A percentile compares a stretch with the other conserved stretches of the same genome.
phyloP scores from a whole-genome alignment of 2,329 filamentous ascomycete genomes.

The Cadophora sp. region DNA sequence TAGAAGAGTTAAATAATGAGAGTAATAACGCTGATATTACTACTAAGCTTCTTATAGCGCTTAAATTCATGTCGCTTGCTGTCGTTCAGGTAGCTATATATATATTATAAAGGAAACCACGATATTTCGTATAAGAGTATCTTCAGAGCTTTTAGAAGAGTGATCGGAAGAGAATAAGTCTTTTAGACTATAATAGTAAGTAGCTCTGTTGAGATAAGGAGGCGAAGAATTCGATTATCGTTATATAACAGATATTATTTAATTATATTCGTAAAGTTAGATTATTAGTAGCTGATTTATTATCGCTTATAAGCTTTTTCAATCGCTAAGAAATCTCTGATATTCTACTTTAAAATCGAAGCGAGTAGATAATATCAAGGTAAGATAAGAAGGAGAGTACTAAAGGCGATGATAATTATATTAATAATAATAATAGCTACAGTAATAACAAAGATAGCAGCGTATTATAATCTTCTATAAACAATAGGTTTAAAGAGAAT shows the following conservation, averaged over 20 bases:
- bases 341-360: slow-evolving; percentile 8
- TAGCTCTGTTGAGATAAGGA: background rate
- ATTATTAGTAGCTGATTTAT: background rate
- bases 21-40: no score
- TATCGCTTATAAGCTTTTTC: background rate
- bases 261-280: background rate
- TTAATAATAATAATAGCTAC: no score
- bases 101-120: background rate
- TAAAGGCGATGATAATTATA: no score
- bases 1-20: background rate
- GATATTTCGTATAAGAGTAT: background rate
- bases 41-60: no score
- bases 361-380: slow-evolving; percentile 22
- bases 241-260: background rate
- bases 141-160: background rate
- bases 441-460: no score
- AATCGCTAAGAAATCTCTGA: background rate
- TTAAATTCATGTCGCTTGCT: background rate
- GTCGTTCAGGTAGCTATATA: background rate
- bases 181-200: background rate
- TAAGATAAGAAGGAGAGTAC: no score
- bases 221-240: background rate
- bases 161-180: background rate
- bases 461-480: no score
- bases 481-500: slow-evolving; percentile 45